phyloP scores from a whole-genome alignment of 176 grass and related monocot genomes.

The Stipa capillata region DNA sequence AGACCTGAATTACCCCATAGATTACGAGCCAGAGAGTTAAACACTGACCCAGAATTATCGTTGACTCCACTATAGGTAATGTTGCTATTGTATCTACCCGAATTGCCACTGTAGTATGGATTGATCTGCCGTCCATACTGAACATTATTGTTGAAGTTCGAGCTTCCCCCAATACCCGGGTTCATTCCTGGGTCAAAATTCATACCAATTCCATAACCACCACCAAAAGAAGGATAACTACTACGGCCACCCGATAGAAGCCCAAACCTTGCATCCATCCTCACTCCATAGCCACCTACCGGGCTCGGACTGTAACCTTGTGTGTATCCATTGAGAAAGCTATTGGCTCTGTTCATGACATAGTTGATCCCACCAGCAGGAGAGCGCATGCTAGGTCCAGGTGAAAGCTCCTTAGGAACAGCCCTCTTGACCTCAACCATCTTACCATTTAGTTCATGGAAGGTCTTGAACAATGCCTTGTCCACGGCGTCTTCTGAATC shows the following conservation, averaged over 20 bases:
- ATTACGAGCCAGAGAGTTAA: constrained; percentile 71
- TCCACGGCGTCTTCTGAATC: constrained; percentile 78
- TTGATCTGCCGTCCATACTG: constrained; percentile 52
- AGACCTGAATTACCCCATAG: constrained; percentile 57
- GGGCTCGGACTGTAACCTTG: constrained; percentile 63
- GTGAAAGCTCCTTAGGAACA: constrained; percentile 75
- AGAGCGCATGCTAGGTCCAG: constrained; percentile 62
- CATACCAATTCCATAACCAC: constrained; percentile 67
- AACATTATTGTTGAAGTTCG: constrained; percentile 60
- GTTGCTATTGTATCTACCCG: constrained; percentile 56
- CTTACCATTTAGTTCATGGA: constrained; percentile 92
- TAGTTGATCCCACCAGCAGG: constrained; percentile 57
- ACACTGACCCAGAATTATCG: constrained; percentile 46
- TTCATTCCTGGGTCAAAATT: constrained; percentile 62
- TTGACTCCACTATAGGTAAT: constrained; percentile 50
- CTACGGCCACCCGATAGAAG: constrained; percentile 47
- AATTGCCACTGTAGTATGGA: constrained; percentile 76
- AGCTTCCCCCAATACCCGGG: constrained; percentile 40
- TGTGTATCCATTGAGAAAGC: constrained; percentile 68
- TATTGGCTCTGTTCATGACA: constrained; percentile 55
- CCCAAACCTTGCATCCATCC: constrained; percentile 63
- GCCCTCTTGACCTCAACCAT: constrained; percentile 89
- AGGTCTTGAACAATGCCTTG: constrained; percentile 77
- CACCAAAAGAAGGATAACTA: constrained; percentile 71
- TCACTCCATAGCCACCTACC: constrained; percentile 67